Conservation (phyloP, 106 monocot species). For the Acorus gramineus region DNA sequence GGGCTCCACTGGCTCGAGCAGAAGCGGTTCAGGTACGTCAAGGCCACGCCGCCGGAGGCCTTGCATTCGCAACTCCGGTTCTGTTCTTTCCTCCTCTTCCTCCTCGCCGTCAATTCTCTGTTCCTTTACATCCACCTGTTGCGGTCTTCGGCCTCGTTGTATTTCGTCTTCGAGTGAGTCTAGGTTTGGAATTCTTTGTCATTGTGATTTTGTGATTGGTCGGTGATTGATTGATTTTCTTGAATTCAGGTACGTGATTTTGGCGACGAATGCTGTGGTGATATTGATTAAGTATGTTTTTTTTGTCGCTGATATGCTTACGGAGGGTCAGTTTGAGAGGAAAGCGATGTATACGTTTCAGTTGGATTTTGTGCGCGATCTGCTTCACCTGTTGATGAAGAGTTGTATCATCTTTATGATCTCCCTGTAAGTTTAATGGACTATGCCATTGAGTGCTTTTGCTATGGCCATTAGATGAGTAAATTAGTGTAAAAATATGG, state of each 20-base stretch:
- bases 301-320: slow-evolving; percentile 76
- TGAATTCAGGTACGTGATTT: slow-evolving; percentile 66
- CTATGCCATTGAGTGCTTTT: too few species aligned
- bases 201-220: too few species aligned
- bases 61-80: slow-evolving; percentile 69
- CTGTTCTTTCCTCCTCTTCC: slow-evolving; percentile 71
- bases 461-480: too few species aligned
- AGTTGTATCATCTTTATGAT: slow-evolving; percentile 76
- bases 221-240: too few species aligned
- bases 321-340: slow-evolving; percentile 96
- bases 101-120: slow-evolving; percentile 60
- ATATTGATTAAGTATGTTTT: slow-evolving; percentile 88
- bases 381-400: slow-evolving; percentile 79
- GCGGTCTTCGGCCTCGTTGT: slow-evolving; percentile 33
- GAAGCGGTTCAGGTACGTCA: slow-evolving; percentile 89
- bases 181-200: too few species aligned
- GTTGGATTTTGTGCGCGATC: slow-evolving; percentile 77
- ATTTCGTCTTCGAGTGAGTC: slow-evolving; percentile 84
- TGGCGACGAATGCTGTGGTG: slow-evolving; percentile 66
- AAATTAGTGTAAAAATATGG: too few species aligned
- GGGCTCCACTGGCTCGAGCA: slow-evolving; percentile 89
- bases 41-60: slow-evolving; percentile 79
- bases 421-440: slow-evolving; percentile 53
- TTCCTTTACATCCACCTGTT: slow-evolving; percentile 70
- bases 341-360: slow-evolving; percentile 95